These are phyloP conservation scores for Fusarium citri DNA, from an alignment of 2,329 filamentous ascomycete species.

Conservation along the genomic window DNA sequence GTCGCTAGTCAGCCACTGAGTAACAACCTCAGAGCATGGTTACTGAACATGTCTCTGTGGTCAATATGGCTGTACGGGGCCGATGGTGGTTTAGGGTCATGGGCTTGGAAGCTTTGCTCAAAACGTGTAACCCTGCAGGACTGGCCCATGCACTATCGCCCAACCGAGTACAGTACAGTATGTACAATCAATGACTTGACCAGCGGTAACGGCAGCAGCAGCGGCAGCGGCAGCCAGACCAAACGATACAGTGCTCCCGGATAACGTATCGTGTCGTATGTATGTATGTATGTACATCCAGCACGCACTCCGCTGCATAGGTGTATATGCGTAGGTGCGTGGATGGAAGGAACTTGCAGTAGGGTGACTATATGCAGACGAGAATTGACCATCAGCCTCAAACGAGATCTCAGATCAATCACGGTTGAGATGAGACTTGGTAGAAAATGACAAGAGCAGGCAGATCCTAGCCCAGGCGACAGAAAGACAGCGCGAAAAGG, in stretches of 20 bases:
- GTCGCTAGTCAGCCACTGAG: slow-evolving; percentile 18
- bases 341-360: not conserved
- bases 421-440: slow-evolving; percentile 11
- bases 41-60: slow-evolving; percentile 29
- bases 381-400: slow-evolving; percentile 40
- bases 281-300: not conserved
- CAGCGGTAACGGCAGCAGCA: slow-evolving; percentile 4
- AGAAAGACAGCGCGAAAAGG: slow-evolving; percentile 27
- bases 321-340: not conserved
- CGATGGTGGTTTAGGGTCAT: slow-evolving; percentile 21
- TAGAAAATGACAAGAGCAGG: slow-evolving; percentile 42
- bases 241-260: not conserved
- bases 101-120: slow-evolving; percentile 38
- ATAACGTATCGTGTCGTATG: not conserved
- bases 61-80: slow-evolving; percentile 24
- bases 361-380: slow-evolving; percentile 35
- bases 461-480: not conserved
- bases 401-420: slow-evolving; percentile 46
- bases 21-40: slow-evolving; percentile 9
- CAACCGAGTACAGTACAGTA: slow-evolving; percentile 38
- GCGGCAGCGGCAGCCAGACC: not conserved
- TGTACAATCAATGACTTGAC: not conserved
- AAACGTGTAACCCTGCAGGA: slow-evolving; percentile 44
- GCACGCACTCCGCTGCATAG: not conserved
- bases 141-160: slow-evolving; percentile 37